phyloP scores from a whole-genome alignment of 1,284 basidiomycete species.

The Fomes fomentarius region DNA sequence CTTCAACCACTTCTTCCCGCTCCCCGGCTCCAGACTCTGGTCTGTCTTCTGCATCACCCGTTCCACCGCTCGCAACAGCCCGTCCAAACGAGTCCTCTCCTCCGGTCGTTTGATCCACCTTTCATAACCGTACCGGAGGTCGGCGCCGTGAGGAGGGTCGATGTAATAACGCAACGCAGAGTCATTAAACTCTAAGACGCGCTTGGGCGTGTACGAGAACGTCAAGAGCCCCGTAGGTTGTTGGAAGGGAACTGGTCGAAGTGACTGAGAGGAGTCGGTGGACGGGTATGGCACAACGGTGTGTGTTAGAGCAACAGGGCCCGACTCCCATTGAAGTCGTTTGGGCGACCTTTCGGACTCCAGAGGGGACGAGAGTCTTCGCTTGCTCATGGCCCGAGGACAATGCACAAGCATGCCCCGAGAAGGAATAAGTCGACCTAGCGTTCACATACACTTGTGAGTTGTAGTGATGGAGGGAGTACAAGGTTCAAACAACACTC shows the following conservation, averaged over 20 bases:
- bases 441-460: too few relatives aligned
- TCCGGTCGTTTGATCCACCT: constrained; percentile 72
- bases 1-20: constrained; percentile 32
- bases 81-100: constrained; percentile 63
- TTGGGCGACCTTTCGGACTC: background rate
- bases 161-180: constrained; percentile 71
- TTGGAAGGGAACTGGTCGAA: constrained; percentile 39
- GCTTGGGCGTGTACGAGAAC: constrained; percentile 50
- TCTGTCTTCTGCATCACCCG: constrained; percentile 42
- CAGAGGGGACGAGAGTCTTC: background rate
- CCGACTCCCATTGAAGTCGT: background rate
- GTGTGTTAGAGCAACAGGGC: background rate
- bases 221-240: constrained; percentile 49
- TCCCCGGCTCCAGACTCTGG: constrained; percentile 29
- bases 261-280: constrained; percentile 13
- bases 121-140: constrained; percentile 69
- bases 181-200: constrained; percentile 63
- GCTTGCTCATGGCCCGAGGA: background rate
- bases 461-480: too few relatives aligned
- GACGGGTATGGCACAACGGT: constrained; percentile 27
- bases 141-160: constrained; percentile 62
- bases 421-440: too few relatives aligned
- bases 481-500: too few relatives aligned
- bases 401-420: too few relatives aligned
- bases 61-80: constrained; percentile 59